phyloP scores from a whole-genome alignment of 2,329 filamentous ascomycete genomes.

The Sclerotinia nivalis region DNA sequence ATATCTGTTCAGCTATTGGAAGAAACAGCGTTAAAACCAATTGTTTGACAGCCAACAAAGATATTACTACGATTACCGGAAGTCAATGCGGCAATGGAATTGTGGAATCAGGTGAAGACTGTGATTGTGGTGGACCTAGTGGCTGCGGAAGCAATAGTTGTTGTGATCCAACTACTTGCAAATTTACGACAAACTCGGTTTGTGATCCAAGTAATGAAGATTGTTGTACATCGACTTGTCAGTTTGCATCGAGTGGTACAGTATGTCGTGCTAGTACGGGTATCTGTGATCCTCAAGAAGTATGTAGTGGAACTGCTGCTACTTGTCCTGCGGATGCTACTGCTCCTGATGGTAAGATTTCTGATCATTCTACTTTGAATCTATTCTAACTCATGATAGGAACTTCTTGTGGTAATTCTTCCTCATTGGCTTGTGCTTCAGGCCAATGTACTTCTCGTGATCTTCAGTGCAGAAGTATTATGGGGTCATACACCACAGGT shows the following conservation, averaged over 20 bases:
- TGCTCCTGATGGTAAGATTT: conserved; percentile 60
- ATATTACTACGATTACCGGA: conserved; percentile 77
- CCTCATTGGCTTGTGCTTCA: conserved; percentile 71
- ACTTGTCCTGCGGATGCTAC: conserved; percentile 74
- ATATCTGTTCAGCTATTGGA: conserved; percentile 85
- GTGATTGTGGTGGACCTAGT: conserved; percentile 81
- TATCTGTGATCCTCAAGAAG: conserved; percentile 81
- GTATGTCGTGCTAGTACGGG: conserved; percentile 82
- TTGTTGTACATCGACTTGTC: conserved; percentile 69
- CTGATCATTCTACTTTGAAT: background rate
- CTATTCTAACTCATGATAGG: conserved; percentile 41
- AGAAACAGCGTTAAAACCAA: conserved; percentile 71
- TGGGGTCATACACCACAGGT: conserved; percentile 70
- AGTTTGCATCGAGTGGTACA: conserved; percentile 64
- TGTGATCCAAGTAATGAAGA: conserved; percentile 84
- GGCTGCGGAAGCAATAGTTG: conserved; percentile 76
- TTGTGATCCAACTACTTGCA: conserved; percentile 85
- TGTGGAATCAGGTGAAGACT: conserved; percentile 90
- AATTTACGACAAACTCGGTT: conserved; percentile 69
- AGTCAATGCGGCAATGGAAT: conserved; percentile 96
- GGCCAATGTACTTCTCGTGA: conserved; percentile 94
- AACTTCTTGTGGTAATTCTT: conserved; percentile 62
- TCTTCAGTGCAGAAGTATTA: conserved; percentile 81
- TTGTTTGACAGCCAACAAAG: conserved; percentile 84
- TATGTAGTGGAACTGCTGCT: conserved; percentile 70